Conservation (phyloP, 225 moss, liverwort and hornwort species). For the Marchantia polymorpha region DNA sequence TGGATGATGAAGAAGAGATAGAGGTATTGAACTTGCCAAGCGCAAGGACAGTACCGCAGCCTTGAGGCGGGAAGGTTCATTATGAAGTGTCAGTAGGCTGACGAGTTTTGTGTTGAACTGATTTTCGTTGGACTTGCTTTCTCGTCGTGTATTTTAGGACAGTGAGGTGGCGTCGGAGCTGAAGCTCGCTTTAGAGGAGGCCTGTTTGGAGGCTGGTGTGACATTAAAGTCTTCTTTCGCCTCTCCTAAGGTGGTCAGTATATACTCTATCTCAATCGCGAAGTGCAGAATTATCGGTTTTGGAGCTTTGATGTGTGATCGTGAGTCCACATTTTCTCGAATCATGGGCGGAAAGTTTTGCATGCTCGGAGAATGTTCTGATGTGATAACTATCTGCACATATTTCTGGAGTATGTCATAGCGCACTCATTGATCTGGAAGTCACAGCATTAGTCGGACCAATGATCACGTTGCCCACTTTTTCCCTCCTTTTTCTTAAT, state of each 20-base stretch:
- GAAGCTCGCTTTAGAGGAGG: conserved; percentile 82
- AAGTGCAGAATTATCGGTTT: background rate
- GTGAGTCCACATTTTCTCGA: too few species aligned
- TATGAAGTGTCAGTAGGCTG: background rate
- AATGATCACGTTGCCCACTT: too few species aligned
- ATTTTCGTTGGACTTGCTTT: background rate
- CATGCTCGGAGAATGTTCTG: too few species aligned
- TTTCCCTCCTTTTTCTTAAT: too few species aligned
- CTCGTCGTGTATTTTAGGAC: conserved; percentile 2
- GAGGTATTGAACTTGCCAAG: background rate
- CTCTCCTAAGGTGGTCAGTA: conserved; percentile 52
- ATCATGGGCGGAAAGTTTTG: too few species aligned
- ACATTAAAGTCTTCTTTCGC: conserved; percentile 49
- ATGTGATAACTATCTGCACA: too few species aligned
- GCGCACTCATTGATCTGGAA: too few species aligned
- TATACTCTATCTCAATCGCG: background rate
- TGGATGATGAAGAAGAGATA: background rate
- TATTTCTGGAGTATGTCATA: too few species aligned
- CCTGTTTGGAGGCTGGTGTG: conserved; percentile 87
- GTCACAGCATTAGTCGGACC: too few species aligned
- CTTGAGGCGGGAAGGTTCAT: background rate
- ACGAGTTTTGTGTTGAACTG: background rate
- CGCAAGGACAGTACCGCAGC: background rate
- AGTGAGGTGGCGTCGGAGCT: conserved; percentile 74
- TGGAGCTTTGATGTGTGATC: too few species aligned